These are phyloP conservation scores for Rhazya stricta DNA, from an alignment of 257 asterid species.

Conservation along the genomic window DNA sequence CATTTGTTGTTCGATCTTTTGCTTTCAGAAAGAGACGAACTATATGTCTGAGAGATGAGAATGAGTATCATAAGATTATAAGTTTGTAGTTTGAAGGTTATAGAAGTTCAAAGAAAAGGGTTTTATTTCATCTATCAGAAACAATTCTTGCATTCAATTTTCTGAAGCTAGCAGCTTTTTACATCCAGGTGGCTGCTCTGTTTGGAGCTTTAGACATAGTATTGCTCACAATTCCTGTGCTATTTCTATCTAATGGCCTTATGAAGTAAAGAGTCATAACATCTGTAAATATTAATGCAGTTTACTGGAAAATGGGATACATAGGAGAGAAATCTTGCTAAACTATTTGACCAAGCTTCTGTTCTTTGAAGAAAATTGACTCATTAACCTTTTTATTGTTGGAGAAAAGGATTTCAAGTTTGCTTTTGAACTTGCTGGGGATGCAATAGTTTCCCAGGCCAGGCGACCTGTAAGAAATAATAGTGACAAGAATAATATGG, in stretches of 20 bases:
- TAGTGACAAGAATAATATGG: slow-evolving; percentile 21
- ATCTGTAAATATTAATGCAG: slow-evolving; percentile 32
- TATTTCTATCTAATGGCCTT: background rate
- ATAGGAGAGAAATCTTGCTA: slow-evolving; percentile 18
- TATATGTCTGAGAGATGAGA: background rate
- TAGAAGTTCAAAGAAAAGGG: background rate
- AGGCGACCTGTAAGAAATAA: slow-evolving; percentile 20
- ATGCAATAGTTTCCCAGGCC: slow-evolving; percentile 30
- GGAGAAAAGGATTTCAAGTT: slow-evolving; percentile 26
- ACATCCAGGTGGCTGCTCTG: background rate
- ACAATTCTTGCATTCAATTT: background rate
- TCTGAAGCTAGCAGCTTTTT: background rate
- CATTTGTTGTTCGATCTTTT: background rate
- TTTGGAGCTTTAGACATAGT: background rate
- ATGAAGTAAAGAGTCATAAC: background rate
- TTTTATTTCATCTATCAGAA: background rate
- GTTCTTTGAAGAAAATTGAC: slow-evolving; percentile 35
- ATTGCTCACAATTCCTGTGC: background rate
- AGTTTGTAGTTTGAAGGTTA: background rate
- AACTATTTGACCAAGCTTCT: slow-evolving; percentile 30
- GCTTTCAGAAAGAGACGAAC: background rate
- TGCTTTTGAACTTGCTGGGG: slow-evolving; percentile 39
- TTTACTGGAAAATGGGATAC: slow-evolving; percentile 28
- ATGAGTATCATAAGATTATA: background rate
- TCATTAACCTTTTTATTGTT: slow-evolving; percentile 23